Evolutionary conservation across 2,329 filamentous ascomycete genomes (phyloP), one percentile per base, ranked within the genome.

Genomic region (Achaetomium macrosporum): DNA sequence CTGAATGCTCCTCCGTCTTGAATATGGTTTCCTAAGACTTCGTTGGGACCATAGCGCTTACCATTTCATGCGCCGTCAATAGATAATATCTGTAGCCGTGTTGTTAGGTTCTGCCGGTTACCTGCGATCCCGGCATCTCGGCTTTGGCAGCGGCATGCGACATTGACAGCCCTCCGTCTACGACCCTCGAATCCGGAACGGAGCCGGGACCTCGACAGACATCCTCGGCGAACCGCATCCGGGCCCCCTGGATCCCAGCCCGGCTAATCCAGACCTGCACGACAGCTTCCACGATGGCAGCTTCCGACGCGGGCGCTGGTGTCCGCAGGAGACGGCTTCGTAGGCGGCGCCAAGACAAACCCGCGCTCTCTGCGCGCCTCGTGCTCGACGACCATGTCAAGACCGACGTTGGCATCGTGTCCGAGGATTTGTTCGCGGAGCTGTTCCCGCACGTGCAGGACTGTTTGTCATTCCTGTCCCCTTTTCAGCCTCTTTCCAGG

Each of bases 301-400:
- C 63, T 43, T 53, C 65, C 17, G 55, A 65, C 53, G 59, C 62
- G 7, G 44, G 56, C 39, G 44, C 58, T 35, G 37, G 50, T 17
- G 48, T 56, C 25, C 60, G 60, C 43, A 69, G 68, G 61, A 75
- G 71, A 64, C 72, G 73, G 54, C 72, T 72, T 51, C 73, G 79
- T 53, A 74, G 81, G 58, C 76, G 81, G 47, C 74, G 80, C 50
- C 76, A 82, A 60, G 82, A 93, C 68, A 90, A 88, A 68, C 79
- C 87, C 8, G 79, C 91, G 41, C 77, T 95, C 54, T 79, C 88
- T 54, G 91, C 90, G 52, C 84, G 87, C 53, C 76, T 97, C 47
- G 79, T 95, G 36, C 81, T 96, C 52, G 90, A 96, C 69, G 87
- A 90, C 66, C 85, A 87, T 68, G 77, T 95, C 63, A 88, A 86